Conservation (phyloP, 306 rosid genomes). For the Arachis hypogaea region DNA sequence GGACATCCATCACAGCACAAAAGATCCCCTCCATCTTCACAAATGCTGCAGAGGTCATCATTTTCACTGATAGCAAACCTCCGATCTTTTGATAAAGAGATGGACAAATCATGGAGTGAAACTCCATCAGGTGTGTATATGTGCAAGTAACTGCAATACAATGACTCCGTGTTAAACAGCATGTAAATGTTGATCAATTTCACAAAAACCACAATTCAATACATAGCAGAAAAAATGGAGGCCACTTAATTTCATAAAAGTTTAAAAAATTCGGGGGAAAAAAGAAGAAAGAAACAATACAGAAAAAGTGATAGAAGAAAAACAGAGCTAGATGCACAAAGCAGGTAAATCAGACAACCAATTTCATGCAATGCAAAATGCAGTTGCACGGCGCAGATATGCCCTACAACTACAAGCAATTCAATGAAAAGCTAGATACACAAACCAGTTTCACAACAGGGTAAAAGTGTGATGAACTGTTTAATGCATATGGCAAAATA, state of each 20-base stretch:
- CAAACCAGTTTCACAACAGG: not conserved
- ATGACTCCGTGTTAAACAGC: slow-evolving; percentile 29
- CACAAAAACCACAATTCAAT: slow-evolving; percentile 14
- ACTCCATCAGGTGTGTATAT: slow-evolving; percentile 92
- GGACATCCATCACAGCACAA: slow-evolving; percentile 96
- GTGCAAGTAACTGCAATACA: slow-evolving; percentile 73
- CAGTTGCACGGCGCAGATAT: not conserved
- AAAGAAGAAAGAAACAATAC: not conserved
- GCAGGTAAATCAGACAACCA: slow-evolving; percentile 13
- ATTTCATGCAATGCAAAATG: not conserved
- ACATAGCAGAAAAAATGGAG: slow-evolving; percentile 1
- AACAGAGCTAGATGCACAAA: slow-evolving; percentile 22
- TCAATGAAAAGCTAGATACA: not conserved
- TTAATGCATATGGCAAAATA: slow-evolving; percentile 26
- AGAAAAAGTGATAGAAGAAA: not conserved
- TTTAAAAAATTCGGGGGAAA: not conserved
- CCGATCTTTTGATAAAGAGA: slow-evolving; percentile 63
- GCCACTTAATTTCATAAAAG: not conserved
- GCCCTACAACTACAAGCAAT: not conserved
- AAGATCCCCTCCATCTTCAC: slow-evolving; percentile 84
- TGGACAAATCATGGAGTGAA: slow-evolving; percentile 88
- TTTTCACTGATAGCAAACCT: slow-evolving; percentile 60
- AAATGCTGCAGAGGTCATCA: slow-evolving; percentile 87
- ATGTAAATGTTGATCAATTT: slow-evolving; percentile 4
- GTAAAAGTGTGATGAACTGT: not conserved